Evolutionary conservation across 352 stramenopile genomes (phyloP).

Genomic region (Phytopythium vexans): DNA sequence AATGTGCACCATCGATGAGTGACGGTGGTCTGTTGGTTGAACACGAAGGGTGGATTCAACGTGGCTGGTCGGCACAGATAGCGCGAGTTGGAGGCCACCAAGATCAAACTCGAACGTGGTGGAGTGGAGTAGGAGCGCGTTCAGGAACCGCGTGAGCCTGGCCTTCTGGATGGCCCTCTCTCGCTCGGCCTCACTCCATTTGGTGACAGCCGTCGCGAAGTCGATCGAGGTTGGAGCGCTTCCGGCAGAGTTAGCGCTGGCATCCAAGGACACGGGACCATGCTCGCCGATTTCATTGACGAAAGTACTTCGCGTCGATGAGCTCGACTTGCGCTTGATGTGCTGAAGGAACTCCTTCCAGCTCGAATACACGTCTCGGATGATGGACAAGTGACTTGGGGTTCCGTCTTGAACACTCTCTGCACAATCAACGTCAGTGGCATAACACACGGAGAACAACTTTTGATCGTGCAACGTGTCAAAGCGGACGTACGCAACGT

Average conservation of each 20-base stretch:
- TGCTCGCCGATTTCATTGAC: too few relatives aligned
- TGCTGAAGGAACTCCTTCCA: conserved; percentile 36
- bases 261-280: too few relatives aligned
- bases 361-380: conserved; percentile 43
- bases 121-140: conserved; percentile 47
- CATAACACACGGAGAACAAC: not conserved
- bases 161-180: conserved; percentile 17
- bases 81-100: conserved; percentile 36
- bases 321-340: not conserved
- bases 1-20: conserved; percentile 1
- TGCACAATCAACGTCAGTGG: not conserved
- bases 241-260: conserved; percentile 2
- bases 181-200: conserved; percentile 15
- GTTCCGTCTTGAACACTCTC: conserved; percentile 23
- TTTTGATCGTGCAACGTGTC: not conserved
- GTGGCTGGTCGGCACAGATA: conserved; percentile 43
- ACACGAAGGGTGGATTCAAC: conserved; percentile 18
- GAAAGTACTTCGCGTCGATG: not conserved
- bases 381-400: conserved; percentile 43
- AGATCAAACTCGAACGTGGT: conserved; percentile 51
- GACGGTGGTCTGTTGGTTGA: not conserved
- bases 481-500: conserved; percentile 12
- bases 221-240: conserved; percentile 1
- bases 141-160: conserved; percentile 42
- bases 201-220: conserved; percentile 6